Evolutionary conservation across 441 rosid genomes (phyloP).

Genomic region (Gossypium lobatum): DNA sequence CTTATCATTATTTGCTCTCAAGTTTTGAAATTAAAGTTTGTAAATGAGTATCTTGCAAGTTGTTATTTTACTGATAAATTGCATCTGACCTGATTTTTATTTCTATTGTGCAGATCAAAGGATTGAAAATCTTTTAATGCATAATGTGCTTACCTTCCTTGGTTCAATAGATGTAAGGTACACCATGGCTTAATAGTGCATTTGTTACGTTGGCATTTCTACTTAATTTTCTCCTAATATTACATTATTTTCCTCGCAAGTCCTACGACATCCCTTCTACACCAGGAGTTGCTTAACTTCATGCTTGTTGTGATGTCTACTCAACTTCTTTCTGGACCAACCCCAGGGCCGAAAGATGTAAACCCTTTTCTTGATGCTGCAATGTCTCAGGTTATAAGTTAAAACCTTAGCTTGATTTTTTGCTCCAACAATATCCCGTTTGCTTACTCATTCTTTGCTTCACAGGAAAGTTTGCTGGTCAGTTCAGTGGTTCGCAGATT

Average conservation of each 20-base stretch:
- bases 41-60: neutral
- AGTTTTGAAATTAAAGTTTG: conserved; percentile 9
- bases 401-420: neutral
- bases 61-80: neutral
- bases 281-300: conserved; percentile 93
- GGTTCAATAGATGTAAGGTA: conserved; percentile 84
- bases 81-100: conserved; percentile 16
- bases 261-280: conserved; percentile 60
- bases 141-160: conserved; percentile 64
- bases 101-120: conserved; percentile 59
- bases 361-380: conserved; percentile 91
- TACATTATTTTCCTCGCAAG: conserved; percentile 45
- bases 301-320: conserved; percentile 84
- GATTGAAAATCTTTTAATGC: conserved; percentile 68
- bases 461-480: conserved; percentile 73
- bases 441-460: conserved; percentile 10
- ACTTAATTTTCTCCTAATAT: conserved; percentile 23
- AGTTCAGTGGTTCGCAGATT: conserved; percentile 58
- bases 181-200: conserved; percentile 8
- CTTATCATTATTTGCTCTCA: conserved; percentile 1
- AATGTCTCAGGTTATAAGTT: conserved; percentile 67
- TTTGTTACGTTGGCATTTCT: conserved; percentile 7
- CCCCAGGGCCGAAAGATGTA: conserved; percentile 64
- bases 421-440: conserved; percentile 4
- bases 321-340: conserved; percentile 79